Conservation (phyloP, 1,284 basidiomycete genomes). For the Crocinoboletus sp. region DNA sequence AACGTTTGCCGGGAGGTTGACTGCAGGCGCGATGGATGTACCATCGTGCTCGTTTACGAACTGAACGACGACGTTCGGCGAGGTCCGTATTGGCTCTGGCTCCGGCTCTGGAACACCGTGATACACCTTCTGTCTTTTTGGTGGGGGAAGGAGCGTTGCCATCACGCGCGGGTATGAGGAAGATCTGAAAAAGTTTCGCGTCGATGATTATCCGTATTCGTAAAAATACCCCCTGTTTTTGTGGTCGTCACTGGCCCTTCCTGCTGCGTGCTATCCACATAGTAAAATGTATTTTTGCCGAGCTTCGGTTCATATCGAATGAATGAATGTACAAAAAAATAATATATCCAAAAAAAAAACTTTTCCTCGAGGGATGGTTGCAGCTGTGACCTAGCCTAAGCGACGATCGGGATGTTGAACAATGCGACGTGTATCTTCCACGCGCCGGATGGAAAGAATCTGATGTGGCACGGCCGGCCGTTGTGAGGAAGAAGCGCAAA, state of each 20-base stretch:
- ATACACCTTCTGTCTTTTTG: slow-evolving; percentile 79
- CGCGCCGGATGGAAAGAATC: neutral
- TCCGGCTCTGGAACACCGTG: slow-evolving; percentile 67
- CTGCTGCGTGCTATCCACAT: no score
- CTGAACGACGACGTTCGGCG: slow-evolving; percentile 78
- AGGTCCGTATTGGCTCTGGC: slow-evolving; percentile 50
- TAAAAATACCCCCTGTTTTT: slow-evolving; percentile 18
- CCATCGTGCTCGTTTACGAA: slow-evolving; percentile 89
- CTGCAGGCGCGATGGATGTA: slow-evolving; percentile 73
- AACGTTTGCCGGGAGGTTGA: slow-evolving; percentile 85
- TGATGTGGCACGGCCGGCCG: neutral
- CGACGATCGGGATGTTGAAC: neutral
- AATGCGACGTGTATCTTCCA: neutral
- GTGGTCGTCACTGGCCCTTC: no score
- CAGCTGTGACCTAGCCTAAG: no score
- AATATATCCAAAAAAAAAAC: no score
- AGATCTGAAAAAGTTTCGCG: slow-evolving; percentile 2
- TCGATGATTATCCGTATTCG: slow-evolving; percentile 8
- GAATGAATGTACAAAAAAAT: neutral
- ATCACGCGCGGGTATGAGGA: slow-evolving; percentile 36
- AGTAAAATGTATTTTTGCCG: no score
- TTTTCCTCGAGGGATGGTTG: no score
- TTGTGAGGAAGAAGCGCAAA: neutral
- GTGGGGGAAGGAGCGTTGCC: slow-evolving; percentile 81
- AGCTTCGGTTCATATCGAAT: no score